Evolutionary conservation across 495 filamentous ascomycete genomes (phyloP), one percentile per base, ranked within the genome.

Genomic region (Hamigera avellanea): DNA sequence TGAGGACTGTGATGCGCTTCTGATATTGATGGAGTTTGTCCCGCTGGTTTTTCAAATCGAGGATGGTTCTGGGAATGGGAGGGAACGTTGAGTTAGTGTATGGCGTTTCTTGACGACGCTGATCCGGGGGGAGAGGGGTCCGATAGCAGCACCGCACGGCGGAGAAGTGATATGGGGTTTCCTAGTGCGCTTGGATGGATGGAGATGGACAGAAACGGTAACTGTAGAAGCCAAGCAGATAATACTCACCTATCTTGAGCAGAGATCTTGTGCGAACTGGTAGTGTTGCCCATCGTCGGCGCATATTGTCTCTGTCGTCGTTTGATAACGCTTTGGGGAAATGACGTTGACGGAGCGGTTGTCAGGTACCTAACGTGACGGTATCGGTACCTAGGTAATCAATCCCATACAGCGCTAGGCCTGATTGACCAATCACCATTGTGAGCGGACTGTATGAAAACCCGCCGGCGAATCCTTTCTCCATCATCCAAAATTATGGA

Each of bases 1-100:
- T 93, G 14, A 98, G 74, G 35, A 81, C 66, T 19, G 77, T 77
- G 52, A 98, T 89, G 45, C 83, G 82, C 41, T 80, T 78, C 56
- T 93, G 86, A 62, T 98, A 95, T 49, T 93, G 83, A 44, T 87
- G 86, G 1, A 96, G 83, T 49, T 83, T 87, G 70, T 98, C 91
- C 54, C 91, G 88, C 62, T 98, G 93, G 64, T 78, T 83, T 59
- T 96, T 96, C 55, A 98, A 78, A 63, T 96, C 86, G 40, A 95
- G 80, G 57, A 96, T 95, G 25, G 91, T 91, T 51, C 83, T 89
- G 54, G 0, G 9, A 8, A 14, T 23, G 17, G 7, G 7, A 25
- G 6, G 12, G 7, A 19, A 7, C 9, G 14, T 19, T 8, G 14
- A 17, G 14, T 33, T n/a, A 23, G 21, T 23, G 9, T 9, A 23